Percentiles rank a stretch among this genome's conserved stretches.
These are phyloP conservation scores for Capsicum rhomboideum DNA, from an alignment of 257 asterid species.

Conservation along the genomic window DNA sequence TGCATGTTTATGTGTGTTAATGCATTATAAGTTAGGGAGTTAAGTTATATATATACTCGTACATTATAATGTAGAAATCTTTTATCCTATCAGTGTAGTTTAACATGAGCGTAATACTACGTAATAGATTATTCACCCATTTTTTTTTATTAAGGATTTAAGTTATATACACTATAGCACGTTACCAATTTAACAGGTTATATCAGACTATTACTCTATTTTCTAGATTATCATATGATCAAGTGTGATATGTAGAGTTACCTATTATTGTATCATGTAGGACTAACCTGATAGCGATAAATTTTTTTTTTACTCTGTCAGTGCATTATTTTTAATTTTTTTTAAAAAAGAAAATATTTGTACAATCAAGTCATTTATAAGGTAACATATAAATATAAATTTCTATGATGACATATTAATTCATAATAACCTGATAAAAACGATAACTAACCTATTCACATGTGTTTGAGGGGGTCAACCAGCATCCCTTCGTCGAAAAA, in stretches of 20 bases:
- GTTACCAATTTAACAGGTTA: not conserved
- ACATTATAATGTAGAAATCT: not conserved
- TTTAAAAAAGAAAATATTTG: not conserved
- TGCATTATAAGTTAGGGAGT: not conserved
- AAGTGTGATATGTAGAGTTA: not conserved
- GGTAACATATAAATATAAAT: too few species aligned
- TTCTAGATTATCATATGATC: not conserved
- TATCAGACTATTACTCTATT: not conserved
- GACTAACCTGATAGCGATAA: not conserved
- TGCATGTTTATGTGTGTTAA: not conserved
- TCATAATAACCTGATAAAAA: not conserved
- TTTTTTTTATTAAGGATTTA: not conserved
- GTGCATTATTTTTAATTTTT: too few species aligned
- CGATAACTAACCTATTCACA: too few species aligned
- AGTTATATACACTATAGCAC: not conserved
- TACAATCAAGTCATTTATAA: not conserved
- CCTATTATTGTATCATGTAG: not conserved
- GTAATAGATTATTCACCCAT: not conserved
- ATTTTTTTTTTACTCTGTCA: not conserved
- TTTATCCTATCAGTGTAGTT: not conserved
- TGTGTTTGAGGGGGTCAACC: too few species aligned
- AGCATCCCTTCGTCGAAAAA: too few species aligned
- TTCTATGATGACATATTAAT: not conserved
- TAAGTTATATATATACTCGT: not conserved
- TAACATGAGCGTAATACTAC: not conserved